Base-by-base conservation (phyloP, 768 basidiomycete genomes). In the Kwoniella europaea region DNA sequence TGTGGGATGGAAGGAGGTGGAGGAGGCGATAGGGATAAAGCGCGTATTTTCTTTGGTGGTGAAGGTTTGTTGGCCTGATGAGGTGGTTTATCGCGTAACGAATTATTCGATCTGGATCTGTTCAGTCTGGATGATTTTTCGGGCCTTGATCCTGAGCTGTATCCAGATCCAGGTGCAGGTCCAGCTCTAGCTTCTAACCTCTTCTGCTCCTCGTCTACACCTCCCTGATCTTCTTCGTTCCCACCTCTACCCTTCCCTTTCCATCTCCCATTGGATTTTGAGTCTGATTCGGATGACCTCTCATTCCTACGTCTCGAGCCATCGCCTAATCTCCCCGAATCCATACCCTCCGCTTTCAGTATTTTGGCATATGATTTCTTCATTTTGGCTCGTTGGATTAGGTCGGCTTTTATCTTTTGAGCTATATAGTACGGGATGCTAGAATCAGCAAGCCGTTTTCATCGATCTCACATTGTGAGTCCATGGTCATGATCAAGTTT, bases 321-420 rank as follows among this genome's bases (percentile, higher is more conserved):
- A 41, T 67, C 80, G 84, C 69, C 87, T 87, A 84, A 90, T 91
- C 85, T 91, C 86, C 44, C 88, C 86, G 77, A 88, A 67, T 91
- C 87, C 10, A 95, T 87, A 89, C 94, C 94, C 68, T 88, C 87
- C 79, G 88, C 87, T 84, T 93, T 95, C 68, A 95, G 86, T 75
- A 89, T 90, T 82, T 88, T 91, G 20, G 94, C 93, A 71, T 79
- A 84, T 13, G 69, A 64, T 65, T 79, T 78, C 75, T 84, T 84
- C 71, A 82, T 76, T 68, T 79, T 78, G 1, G 82, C 80, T 63
- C 79, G 72, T 59, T 76, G 68, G 52, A 83, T 81, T 69, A 83
- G 65, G 50, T 80, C 82, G 44, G 79, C 74, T 67, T 84, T 82
- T 63, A 84, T 81, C 68, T 84, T 84, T 55, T 79, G 76, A 24